These are phyloP conservation scores for Alliaria petiolata DNA, from an alignment of 345 rosid genomes.

Conservation along the genomic window DNA sequence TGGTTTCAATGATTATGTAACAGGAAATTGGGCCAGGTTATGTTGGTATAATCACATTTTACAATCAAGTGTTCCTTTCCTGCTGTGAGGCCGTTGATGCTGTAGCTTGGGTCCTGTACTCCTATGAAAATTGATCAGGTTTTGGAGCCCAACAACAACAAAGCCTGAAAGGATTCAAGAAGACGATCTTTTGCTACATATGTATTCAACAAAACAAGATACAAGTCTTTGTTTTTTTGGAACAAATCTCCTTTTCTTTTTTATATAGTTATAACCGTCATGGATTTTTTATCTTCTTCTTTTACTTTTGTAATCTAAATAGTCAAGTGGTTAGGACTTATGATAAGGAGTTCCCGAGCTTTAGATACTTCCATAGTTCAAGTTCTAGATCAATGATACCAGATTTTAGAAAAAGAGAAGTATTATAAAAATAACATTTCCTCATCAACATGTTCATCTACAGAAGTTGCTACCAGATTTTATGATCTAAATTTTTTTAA, in stretches of 20 bases:
- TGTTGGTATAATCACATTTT: slow-evolving; percentile 69
- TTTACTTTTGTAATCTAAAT: not conserved
- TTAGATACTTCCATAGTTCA: not conserved
- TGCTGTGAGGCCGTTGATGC: not conserved
- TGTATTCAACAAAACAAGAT: not conserved
- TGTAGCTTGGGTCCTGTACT: slow-evolving; percentile 47
- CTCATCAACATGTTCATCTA: not conserved
- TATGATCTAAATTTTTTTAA: not conserved
- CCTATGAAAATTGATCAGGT: not conserved
- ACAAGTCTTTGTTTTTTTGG: not conserved
- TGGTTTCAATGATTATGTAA: slow-evolving; percentile 2
- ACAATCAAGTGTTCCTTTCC: slow-evolving; percentile 54
- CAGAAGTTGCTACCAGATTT: not conserved
- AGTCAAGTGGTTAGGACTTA: not conserved
- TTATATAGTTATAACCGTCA: not conserved
- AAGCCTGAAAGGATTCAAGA: not conserved
- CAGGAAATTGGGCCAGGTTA: slow-evolving; percentile 64
- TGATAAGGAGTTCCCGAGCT: not conserved
- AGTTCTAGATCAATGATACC: not conserved
- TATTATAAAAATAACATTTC: not conserved
- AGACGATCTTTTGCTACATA: not conserved
- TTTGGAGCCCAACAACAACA: not conserved
- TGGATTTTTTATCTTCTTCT: not conserved
- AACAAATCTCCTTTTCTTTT: not conserved
- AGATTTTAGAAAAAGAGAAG: not conserved